phyloP scores from a whole-genome alignment of 2,329 filamentous ascomycete genomes.

The Fusarium tanahbumbuense region DNA sequence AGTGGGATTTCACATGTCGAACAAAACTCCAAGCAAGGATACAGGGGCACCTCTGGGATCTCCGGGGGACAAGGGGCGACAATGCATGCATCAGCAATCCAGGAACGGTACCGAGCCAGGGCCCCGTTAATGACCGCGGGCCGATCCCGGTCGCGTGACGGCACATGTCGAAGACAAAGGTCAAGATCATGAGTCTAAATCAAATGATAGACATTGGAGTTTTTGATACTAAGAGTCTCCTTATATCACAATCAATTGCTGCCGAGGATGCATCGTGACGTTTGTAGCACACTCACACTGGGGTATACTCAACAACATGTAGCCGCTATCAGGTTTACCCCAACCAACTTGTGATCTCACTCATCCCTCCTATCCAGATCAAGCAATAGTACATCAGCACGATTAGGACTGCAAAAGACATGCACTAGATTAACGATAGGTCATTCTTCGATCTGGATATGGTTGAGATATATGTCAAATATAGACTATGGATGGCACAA shows the following conservation, averaged over 20 bases:
- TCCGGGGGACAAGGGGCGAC: conserved; percentile 29
- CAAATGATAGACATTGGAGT: conserved; percentile 4
- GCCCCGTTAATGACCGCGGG: conserved; percentile 28
- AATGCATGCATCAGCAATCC: conserved; percentile 40
- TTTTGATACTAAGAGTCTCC: not conserved
- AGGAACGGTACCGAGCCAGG: conserved; percentile 40
- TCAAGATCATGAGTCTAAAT: conserved; percentile 5
- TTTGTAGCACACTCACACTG: conserved; percentile 37
- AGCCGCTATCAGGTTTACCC: conserved; percentile 30
- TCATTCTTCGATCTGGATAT: not conserved
- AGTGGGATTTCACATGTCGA: conserved; percentile 42
- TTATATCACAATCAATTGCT: conserved; percentile 3
- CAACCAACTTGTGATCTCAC: conserved; percentile 35
- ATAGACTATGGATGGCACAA: not conserved
- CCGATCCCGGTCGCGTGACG: conserved; percentile 42
- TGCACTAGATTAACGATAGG: not conserved
- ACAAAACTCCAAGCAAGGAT: conserved; percentile 30
- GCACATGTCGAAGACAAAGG: conserved; percentile 24
- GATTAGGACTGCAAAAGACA: not conserved
- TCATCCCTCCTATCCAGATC: conserved; percentile 20
- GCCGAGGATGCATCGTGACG: conserved; percentile 33
- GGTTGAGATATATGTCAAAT: not conserved
- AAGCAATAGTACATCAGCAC: not conserved
- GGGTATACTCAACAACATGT: conserved; percentile 38
- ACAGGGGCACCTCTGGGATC: conserved; percentile 35